These are phyloP conservation scores for Mortierella sp. DNA, from an alignment of 371 early-diverging fungal species.

Conservation along the genomic window DNA sequence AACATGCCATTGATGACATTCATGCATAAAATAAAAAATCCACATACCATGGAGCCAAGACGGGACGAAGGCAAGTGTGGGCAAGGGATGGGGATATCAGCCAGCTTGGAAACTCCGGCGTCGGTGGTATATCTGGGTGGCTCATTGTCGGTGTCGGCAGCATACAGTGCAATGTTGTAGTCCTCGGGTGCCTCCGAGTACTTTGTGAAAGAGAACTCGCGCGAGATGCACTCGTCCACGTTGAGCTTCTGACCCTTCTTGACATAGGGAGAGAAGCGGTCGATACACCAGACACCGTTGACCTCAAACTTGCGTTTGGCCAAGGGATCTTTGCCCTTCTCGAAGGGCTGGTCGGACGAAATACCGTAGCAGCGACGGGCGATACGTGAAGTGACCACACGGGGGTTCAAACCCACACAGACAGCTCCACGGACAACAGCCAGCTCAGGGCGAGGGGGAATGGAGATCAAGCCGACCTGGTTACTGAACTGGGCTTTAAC, in stretches of 20 bases:
- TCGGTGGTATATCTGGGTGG: constrained; percentile 65
- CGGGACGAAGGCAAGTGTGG: constrained; percentile 49
- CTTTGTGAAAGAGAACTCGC: constrained; percentile 54
- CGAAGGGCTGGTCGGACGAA: constrained; percentile 73
- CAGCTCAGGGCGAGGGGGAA: constrained; percentile 57
- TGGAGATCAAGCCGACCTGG: constrained; percentile 57
- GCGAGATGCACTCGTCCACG: constrained; percentile 68
- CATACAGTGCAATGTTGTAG: constrained; percentile 61
- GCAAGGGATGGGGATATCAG: constrained; percentile 62
- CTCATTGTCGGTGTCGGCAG: constrained; percentile 60
- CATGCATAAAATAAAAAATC: neutral
- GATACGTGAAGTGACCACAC: constrained; percentile 68
- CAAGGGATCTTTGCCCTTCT: constrained; percentile 59
- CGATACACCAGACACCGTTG: constrained; percentile 50
- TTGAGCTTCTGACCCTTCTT: constrained; percentile 71
- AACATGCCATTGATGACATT: too few species aligned
- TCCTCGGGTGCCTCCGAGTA: constrained; percentile 50
- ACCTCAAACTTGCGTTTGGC: constrained; percentile 59
- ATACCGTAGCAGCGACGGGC: constrained; percentile 74
- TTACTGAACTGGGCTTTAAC: constrained; percentile 60
- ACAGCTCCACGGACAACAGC: constrained; percentile 60
- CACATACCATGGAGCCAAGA: constrained; percentile 50
- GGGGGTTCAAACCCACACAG: constrained; percentile 68
- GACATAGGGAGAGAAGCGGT: constrained; percentile 70
- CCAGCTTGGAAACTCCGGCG: constrained; percentile 61